These are phyloP conservation scores for Diaporthe amygdali DNA, from an alignment of 2,329 filamentous ascomycete species.

Conservation along the genomic window DNA sequence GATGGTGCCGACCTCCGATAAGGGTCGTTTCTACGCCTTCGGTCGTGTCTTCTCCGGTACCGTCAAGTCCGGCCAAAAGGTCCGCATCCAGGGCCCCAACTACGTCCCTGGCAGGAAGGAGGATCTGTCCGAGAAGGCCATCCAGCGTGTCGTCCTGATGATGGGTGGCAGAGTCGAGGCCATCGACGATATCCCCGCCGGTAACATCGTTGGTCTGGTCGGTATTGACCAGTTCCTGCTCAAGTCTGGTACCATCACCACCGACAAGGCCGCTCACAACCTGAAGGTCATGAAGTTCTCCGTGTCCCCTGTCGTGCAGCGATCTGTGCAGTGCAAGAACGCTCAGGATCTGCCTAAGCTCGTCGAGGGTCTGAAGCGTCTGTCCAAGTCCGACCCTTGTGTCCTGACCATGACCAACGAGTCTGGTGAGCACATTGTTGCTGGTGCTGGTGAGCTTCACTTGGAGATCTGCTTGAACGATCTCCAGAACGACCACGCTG, in stretches of 20 bases:
- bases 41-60: slow-evolving; percentile 99
- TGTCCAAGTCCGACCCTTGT: slow-evolving; percentile 99
- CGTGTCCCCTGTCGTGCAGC: slow-evolving; percentile 97
- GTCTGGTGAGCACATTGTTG: slow-evolving; percentile 98
- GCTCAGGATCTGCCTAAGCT: slow-evolving; percentile 99
- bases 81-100: slow-evolving; percentile 99
- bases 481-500: slow-evolving; percentile 98
- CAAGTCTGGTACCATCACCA: slow-evolving; percentile 99
- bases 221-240: slow-evolving; percentile 99
- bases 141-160: slow-evolving; percentile 99
- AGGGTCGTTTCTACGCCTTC: slow-evolving; percentile 99
- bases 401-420: slow-evolving; percentile 88
- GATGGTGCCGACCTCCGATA: slow-evolving; percentile 99
- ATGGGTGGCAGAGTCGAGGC: slow-evolving; percentile 99
- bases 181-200: slow-evolving; percentile 97
- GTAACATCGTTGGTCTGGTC: slow-evolving; percentile 99
- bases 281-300: slow-evolving; percentile 99
- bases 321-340: slow-evolving; percentile 99
- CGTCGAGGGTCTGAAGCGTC: slow-evolving; percentile 99
- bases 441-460: slow-evolving; percentile 98
- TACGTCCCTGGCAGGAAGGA: slow-evolving; percentile 98
- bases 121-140: slow-evolving; percentile 98
- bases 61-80: slow-evolving; percentile 96
- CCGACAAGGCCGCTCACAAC: slow-evolving; percentile 97
- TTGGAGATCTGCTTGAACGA: slow-evolving; percentile 99